Evolutionary conservation across 768 basidiomycete species (phyloP).

Genomic region (Megacollybia marginata): DNA sequence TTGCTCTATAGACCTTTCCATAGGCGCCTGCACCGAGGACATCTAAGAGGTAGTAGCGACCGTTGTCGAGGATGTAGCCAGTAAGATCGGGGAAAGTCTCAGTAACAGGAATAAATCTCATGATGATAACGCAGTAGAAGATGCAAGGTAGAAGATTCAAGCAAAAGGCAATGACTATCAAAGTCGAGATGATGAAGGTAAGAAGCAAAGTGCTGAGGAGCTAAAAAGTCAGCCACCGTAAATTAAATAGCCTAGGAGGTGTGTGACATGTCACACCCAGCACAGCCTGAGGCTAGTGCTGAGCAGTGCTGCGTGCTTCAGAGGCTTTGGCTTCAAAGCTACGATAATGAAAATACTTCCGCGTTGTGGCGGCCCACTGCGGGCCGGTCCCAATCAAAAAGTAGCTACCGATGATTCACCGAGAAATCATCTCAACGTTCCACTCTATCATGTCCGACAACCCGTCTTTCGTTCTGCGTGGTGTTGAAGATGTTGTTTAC

Average conservation of each 20-base stretch:
- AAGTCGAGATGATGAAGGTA: conserved; percentile 3
- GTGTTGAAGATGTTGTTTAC: conserved; percentile 59
- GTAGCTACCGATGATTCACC: too few species aligned
- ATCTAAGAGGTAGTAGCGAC: conserved; percentile 53
- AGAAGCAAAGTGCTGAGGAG: not conserved
- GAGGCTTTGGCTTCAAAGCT: too few species aligned
- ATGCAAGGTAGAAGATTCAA: not conserved
- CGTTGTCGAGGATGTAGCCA: conserved; percentile 44
- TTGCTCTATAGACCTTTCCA: conserved; percentile 69
- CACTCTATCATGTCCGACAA: conserved; percentile 56
- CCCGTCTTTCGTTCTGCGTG: conserved; percentile 70
- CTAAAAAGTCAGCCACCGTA: too few species aligned
- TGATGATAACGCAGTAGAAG: conserved; percentile 11
- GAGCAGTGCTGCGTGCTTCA: too few species aligned
- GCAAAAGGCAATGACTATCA: conserved; percentile 4
- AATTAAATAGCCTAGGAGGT: too few species aligned
- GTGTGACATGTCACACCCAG: too few species aligned
- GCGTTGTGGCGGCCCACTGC: too few species aligned
- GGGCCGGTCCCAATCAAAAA: too few species aligned
- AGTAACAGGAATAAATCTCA: conserved; percentile 33
- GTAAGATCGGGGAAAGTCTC: conserved; percentile 44
- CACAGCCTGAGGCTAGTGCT: too few species aligned
- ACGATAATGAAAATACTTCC: too few species aligned
- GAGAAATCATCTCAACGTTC: too few species aligned
- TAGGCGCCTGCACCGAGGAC: conserved; percentile 70